A percentile compares a stretch with the other conserved stretches of the same genome.
phyloP scores from a whole-genome alignment of 768 basidiomycete genomes.

The Xerocomellus intermedius region DNA sequence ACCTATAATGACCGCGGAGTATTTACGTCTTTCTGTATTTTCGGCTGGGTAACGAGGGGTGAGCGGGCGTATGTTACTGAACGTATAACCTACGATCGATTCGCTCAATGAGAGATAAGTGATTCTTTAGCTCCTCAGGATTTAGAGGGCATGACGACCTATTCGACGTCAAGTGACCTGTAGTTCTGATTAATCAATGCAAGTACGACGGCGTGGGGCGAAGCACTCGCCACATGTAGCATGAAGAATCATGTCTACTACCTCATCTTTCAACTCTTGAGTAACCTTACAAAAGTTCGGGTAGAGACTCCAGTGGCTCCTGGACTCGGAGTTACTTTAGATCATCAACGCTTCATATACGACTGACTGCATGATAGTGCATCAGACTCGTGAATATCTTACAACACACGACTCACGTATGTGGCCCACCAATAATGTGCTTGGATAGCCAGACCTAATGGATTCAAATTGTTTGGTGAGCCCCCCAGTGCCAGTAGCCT shows the following conservation, averaged over 20 bases:
- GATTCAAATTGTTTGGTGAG: background rate
- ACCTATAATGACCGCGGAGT: conserved; percentile 26
- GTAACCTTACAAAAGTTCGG: conserved; percentile 29
- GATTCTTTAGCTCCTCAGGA: conserved; percentile 15
- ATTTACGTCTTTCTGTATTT: conserved; percentile 6
- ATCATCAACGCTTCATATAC: background rate
- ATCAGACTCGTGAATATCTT: conserved; percentile 1
- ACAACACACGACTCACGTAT: conserved; percentile 4
- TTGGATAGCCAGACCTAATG: conserved; percentile 34
- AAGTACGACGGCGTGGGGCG: background rate
- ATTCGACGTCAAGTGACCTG: conserved; percentile 30
- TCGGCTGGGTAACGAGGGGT: conserved; percentile 9
- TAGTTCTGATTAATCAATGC: background rate
- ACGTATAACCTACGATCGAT: conserved; percentile 20
- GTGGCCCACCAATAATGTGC: conserved; percentile 36
- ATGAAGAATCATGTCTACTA: conserved; percentile 25
- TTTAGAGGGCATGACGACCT: conserved; percentile 26
- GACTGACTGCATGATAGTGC: background rate
- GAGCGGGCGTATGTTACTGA: background rate
- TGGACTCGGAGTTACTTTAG: conserved; percentile 17
- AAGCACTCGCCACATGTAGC: conserved; percentile 24
- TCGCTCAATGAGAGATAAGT: conserved; percentile 27
- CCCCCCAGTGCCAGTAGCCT: background rate
- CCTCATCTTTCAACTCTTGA: conserved; percentile 25
- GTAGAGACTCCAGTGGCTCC: conserved; percentile 37